Evolutionary conservation across 441 rosid species (phyloP), one percentile per base, ranked within the genome.

Genomic region (Eruca vesicaria): DNA sequence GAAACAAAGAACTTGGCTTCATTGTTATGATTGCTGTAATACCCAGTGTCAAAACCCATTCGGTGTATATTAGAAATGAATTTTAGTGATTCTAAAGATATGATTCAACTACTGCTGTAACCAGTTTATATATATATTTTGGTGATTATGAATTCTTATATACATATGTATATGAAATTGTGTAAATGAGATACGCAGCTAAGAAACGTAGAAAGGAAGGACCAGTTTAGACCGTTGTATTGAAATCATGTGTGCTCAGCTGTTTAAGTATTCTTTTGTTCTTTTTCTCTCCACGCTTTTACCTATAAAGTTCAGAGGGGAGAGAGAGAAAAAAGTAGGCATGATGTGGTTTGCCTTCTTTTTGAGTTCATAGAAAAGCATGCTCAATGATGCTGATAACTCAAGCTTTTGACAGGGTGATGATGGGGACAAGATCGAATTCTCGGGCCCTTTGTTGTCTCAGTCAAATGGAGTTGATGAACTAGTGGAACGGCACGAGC

Each of bases 381-480:
- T 72, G 69, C 66, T 73, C 38, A 77, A 71, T 61, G 72, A 73
- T 74, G 10, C 63, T 70, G 66, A 67, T 79, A 55, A 28, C 67
- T 64, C 35, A 35, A 63, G 19, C 28, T 71, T 23, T 60, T 71
- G 66, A 78, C 94, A 91, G 98, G 92, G 82, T 78, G 73, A 87
- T 59, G 91, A 88, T 56, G 90, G 80, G 57, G 93, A 88, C 79
- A 86, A 85, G 81, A 93, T 95, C 52, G 96, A 92, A 58, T 89
- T 89, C 81, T 92, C 97, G 6, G 97, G 89, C 58, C 99, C 98
- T n/a, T 77, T 95, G 79, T 73, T 92, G 76, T 84, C 97, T 78
- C 93, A 92, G 43, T 68, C 94, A 16, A 80, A 86, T 52, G 85
- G 87, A 80, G 81, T 86, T 33, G 96, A 90, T 75, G 96, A 87